These are phyloP conservation scores for Pholiota conissans DNA, from an alignment of 768 basidiomycete species.

Conservation along the genomic window DNA sequence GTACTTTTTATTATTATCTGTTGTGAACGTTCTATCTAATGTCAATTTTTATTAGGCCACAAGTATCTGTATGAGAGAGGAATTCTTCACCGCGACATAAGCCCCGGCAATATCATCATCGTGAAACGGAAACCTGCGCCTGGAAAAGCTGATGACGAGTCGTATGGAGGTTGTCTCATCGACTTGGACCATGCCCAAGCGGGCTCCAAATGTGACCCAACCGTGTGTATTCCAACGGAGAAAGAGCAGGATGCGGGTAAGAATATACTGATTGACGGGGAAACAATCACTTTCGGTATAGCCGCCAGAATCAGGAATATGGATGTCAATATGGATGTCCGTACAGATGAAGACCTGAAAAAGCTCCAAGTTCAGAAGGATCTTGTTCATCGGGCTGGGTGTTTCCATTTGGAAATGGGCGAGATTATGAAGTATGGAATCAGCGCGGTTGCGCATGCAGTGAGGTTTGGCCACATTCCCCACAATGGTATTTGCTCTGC, in stretches of 20 bases:
- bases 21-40: background rate
- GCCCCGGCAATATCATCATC: slow-evolving; percentile 7
- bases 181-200: slow-evolving; percentile 6
- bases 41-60: background rate
- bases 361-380: too few relatives aligned
- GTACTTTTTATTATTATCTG: background rate
- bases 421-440: background rate
- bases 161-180: slow-evolving; percentile 2
- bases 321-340: too few relatives aligned
- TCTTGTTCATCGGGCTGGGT: too few relatives aligned
- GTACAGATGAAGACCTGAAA: too few relatives aligned
- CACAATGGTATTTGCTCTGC: background rate
- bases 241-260: too few relatives aligned
- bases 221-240: too few relatives aligned
- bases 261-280: too few relatives aligned
- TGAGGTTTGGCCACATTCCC: background rate
- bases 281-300: too few relatives aligned
- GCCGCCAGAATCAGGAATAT: too few relatives aligned
- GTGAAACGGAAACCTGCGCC: background rate
- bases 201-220: background rate
- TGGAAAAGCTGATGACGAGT: background rate
- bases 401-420: too few relatives aligned
- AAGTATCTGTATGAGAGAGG: background rate
- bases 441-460: background rate
- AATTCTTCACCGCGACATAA: slow-evolving; percentile 9